Evolutionary conservation across 805 yeast species (phyloP).

Genomic region (Candida nanaspora): DNA sequence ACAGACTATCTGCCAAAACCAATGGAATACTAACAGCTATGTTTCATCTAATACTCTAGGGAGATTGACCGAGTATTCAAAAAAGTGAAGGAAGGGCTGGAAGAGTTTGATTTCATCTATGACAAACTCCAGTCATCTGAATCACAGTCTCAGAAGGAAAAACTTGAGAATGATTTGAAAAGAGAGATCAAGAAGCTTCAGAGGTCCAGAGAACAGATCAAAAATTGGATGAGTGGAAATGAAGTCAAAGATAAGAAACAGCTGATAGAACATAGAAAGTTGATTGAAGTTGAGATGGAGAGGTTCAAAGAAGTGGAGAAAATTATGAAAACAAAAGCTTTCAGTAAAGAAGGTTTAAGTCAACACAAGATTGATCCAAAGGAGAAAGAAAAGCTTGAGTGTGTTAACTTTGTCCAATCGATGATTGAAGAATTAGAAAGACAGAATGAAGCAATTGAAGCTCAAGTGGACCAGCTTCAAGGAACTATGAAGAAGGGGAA

Average conservation of each 20-base stretch:
- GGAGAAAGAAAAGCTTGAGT: constrained; percentile 71
- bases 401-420: constrained; percentile 58
- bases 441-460: constrained; percentile 75
- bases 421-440: constrained; percentile 73
- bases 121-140: constrained; percentile 80
- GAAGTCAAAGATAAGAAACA: constrained; percentile 87
- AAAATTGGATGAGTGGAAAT: constrained; percentile 87
- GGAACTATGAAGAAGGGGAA: constrained; percentile 47
- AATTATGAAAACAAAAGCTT: constrained; percentile 88
- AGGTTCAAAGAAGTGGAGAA: constrained; percentile 91
- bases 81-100: constrained; percentile 88
- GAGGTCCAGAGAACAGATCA: constrained; percentile 89
- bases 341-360: constrained; percentile 85
- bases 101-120: constrained; percentile 75
- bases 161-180: constrained; percentile 85
- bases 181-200: constrained; percentile 93
- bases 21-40: too few species aligned
- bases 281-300: constrained; percentile 83
- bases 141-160: constrained; percentile 85
- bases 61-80: constrained; percentile 92
- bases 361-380: constrained; percentile 66
- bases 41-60: constrained; percentile 12
- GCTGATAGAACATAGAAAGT: constrained; percentile 65
- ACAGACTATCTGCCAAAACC: too few species aligned
- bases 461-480: constrained; percentile 51